phyloP scores from a whole-genome alignment of 1,139 yeast genomes.

The Arxiozyma slooffiae region DNA sequence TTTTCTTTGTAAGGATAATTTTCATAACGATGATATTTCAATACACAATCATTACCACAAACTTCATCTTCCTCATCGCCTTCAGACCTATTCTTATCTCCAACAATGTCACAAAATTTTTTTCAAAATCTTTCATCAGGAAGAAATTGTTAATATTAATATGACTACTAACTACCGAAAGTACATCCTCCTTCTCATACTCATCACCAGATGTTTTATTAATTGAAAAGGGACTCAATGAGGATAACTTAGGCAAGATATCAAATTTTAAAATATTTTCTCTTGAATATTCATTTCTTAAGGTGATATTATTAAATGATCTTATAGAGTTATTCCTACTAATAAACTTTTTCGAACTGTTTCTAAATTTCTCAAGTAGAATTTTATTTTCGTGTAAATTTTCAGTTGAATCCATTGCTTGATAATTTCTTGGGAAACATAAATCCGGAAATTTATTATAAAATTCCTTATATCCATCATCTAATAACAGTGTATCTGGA shows the following conservation, averaged over 20 bases:
- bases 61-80: slow-evolving; percentile 3
- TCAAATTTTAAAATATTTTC: slow-evolving; percentile 12
- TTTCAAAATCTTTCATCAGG: slow-evolving; percentile 14
- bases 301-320: slow-evolving; percentile 4
- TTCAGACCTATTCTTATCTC: slow-evolving; percentile 3
- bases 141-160: slow-evolving; percentile 11
- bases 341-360: slow-evolving; percentile 40
- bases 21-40: neutral
- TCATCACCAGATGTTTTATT: slow-evolving; percentile 8
- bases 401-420: slow-evolving; percentile 76
- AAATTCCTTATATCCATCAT: slow-evolving; percentile 84
- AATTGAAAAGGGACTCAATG: slow-evolving; percentile 9
- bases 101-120: slow-evolving; percentile 17
- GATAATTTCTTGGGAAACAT: slow-evolving; percentile 69
- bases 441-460: slow-evolving; percentile 40
- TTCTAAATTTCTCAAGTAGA: slow-evolving; percentile 61
- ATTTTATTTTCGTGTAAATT: slow-evolving; percentile 59
- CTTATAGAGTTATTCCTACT: slow-evolving; percentile 33
- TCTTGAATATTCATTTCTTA: slow-evolving; percentile 1
- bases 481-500: slow-evolving; percentile 80
- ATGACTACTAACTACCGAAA: slow-evolving; percentile 3
- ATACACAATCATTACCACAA: neutral
- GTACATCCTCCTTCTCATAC: slow-evolving; percentile 1
- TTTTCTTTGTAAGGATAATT: neutral
- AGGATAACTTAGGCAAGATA: slow-evolving; percentile 23